Percentiles rank a stretch among this genome's conserved stretches.
phyloP scores from a whole-genome alignment of 139 green algal species.

The Chlamydomonas schloesseri region DNA sequence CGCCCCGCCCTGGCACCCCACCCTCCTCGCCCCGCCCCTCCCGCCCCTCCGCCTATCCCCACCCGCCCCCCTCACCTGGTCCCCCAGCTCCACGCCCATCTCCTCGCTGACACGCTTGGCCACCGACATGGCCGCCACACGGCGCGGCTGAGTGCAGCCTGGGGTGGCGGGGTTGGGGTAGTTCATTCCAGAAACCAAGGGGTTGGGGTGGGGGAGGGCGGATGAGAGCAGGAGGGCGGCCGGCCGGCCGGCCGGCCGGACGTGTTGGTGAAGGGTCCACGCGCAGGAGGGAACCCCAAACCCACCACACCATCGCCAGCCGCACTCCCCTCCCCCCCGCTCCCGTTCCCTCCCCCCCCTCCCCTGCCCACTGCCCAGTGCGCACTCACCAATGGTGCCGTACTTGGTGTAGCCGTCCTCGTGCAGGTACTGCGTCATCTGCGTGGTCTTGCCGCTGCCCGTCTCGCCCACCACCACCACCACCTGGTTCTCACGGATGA shows the following conservation, averaged over 20 bases:
- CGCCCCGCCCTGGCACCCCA: no score
- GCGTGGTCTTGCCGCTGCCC: constrained; percentile 97
- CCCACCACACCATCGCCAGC: no score
- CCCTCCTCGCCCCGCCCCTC: not conserved
- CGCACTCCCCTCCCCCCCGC: no score
- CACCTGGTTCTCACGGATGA: constrained; percentile 95
- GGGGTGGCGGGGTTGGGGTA: constrained; percentile 70
- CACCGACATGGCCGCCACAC: constrained; percentile 97
- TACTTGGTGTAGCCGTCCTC: constrained; percentile 91
- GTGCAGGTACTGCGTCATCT: constrained; percentile 96
- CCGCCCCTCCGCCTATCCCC: not conserved
- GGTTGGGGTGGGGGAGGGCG: not conserved
- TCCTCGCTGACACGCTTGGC: constrained; percentile 96
- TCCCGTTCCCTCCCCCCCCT: not conserved
- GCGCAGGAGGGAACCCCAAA: no score
- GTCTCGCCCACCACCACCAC: constrained; percentile 99
- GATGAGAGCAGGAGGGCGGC: not conserved
- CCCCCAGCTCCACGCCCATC: constrained; percentile 85
- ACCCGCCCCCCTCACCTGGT: constrained; percentile 60
- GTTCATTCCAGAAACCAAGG: no score
- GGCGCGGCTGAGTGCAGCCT: constrained; percentile 90
- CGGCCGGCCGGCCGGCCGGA: no score
- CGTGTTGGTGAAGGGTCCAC: no score
- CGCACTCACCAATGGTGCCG: constrained; percentile 79
- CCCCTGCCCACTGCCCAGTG: no score